These are phyloP conservation scores for Cutaneotrichosporon sp. DNA, from an alignment of 1,284 basidiomycete species.

Conservation along the genomic window DNA sequence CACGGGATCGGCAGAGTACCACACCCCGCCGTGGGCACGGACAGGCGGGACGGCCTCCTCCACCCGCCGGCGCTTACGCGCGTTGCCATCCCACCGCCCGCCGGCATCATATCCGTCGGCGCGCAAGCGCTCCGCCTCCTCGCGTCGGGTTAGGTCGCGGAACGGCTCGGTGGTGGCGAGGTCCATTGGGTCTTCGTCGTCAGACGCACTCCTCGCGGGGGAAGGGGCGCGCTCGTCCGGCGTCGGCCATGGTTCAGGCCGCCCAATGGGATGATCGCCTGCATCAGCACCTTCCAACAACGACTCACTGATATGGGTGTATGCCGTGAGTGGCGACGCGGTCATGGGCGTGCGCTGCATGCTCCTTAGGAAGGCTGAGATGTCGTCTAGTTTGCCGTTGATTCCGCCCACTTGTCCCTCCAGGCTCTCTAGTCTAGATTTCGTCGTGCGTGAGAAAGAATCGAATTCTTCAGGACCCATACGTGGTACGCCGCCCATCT, in stretches of 20 bases:
- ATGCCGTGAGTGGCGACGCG: not conserved
- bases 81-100: not conserved
- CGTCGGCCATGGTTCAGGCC: not conserved
- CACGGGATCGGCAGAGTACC: slow-evolving; percentile 24
- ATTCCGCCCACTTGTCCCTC: slow-evolving; percentile 19
- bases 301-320: slow-evolving; percentile 6
- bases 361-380: slow-evolving; percentile 4
- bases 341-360: slow-evolving; percentile 11
- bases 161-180: slow-evolving; percentile 16
- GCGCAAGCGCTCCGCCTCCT: slow-evolving; percentile 23
- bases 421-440: slow-evolving; percentile 15
- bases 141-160: slow-evolving; percentile 19
- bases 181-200: slow-evolving; percentile 17
- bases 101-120: slow-evolving; percentile 12
- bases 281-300: not conserved
- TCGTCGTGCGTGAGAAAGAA: not conserved
- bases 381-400: slow-evolving; percentile 17
- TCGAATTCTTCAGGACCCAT: slow-evolving; percentile 16
- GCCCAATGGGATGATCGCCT: not conserved
- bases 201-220: not conserved
- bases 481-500: slow-evolving; percentile 11
- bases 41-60: slow-evolving; percentile 2
- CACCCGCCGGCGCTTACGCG: slow-evolving; percentile 2
- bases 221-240: not conserved
- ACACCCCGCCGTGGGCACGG: not conserved